Conservation (phyloP, 768 basidiomycete genomes). For the Lanmaoa pseudosensibilis region DNA sequence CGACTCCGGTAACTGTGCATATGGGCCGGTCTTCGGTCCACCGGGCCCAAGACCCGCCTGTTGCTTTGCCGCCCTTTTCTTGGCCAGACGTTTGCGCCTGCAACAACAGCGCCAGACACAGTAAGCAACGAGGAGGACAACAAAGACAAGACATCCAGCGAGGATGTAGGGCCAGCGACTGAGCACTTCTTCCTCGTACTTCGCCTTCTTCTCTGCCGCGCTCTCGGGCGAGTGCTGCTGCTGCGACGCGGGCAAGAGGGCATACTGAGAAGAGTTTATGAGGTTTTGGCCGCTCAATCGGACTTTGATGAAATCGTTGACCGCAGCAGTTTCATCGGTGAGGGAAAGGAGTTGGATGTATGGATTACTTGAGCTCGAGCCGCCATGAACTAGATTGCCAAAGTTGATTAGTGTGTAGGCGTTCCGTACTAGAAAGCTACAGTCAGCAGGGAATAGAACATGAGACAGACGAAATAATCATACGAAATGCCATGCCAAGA, state of each 20-base stretch:
- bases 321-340: constrained; percentile 51
- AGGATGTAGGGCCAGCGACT: constrained; percentile 77
- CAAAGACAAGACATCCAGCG: constrained; percentile 53
- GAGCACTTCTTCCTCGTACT: constrained; percentile 59
- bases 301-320: constrained; percentile 62
- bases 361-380: constrained; percentile 51
- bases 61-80: constrained; percentile 23
- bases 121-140: constrained; percentile 45
- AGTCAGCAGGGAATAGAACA: constrained; percentile 4
- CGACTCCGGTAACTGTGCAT: constrained; percentile 28
- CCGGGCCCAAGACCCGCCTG: not conserved
- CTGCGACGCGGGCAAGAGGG: constrained; percentile 59
- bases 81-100: constrained; percentile 35
- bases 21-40: constrained; percentile 13
- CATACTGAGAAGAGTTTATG: constrained; percentile 51
- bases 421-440: constrained; percentile 61
- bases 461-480: constrained; percentile 24
- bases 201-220: constrained; percentile 64
- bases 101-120: constrained; percentile 66
- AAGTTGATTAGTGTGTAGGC: constrained; percentile 70
- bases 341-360: constrained; percentile 70
- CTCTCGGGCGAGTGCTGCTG: constrained; percentile 63
- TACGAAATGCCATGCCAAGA: constrained; percentile 78
- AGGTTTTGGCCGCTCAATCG: constrained; percentile 63
- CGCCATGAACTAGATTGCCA: constrained; percentile 62